Evolutionary conservation across 78 protist species (phyloP), one percentile per base, ranked within the genome.

Genomic region (Andalucia godoyi): DNA sequence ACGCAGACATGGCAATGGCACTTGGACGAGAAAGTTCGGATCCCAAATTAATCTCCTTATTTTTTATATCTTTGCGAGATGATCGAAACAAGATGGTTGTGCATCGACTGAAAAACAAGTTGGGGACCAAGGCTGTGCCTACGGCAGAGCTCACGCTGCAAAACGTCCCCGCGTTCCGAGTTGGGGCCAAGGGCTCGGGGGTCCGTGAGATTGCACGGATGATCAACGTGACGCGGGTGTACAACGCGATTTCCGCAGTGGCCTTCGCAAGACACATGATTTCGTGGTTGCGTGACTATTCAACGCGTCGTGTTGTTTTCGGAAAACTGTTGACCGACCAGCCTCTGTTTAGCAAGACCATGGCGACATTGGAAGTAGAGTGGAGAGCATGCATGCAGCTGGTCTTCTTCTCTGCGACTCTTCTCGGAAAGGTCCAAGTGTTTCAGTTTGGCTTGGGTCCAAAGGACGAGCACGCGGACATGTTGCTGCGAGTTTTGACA

Each of bases 51-150:
- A 50, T 74, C 32, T 80, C 85, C 15, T 70, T 45, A 1, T 80
- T 73, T 32, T 57, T 37, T 29, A 49, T 80, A 0, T 29, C 51
- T 27, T 32, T 64, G n/a, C 49, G 45, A n/a, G 34, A 9, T 5
- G 34, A 66, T 13, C 55, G 72, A 55, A 64, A 74, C 30, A 62
- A 74, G 29, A 74, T 81, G 29, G 36, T 38, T 2, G 57, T 81
- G 17, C 79, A 43, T 32, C 74, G 79, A 12, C 18, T 81, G 39
- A 81, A 81, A 60, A 57, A 81, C 42, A 81, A 81, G 59, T 43
- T 81, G n/a, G 87, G 87, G 49, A 81, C 87, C 25, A 62, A 60
- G 51, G 67, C 79, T 8, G 79, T 81, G 13, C 87, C 87, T 41
- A 81, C 87, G 0, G 75, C 87, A 8, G 87, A 81, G 39, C 8